These are phyloP conservation scores for Albugo candida DNA, from an alignment of 352 stramenopile genomes.

Conservation along the genomic window DNA sequence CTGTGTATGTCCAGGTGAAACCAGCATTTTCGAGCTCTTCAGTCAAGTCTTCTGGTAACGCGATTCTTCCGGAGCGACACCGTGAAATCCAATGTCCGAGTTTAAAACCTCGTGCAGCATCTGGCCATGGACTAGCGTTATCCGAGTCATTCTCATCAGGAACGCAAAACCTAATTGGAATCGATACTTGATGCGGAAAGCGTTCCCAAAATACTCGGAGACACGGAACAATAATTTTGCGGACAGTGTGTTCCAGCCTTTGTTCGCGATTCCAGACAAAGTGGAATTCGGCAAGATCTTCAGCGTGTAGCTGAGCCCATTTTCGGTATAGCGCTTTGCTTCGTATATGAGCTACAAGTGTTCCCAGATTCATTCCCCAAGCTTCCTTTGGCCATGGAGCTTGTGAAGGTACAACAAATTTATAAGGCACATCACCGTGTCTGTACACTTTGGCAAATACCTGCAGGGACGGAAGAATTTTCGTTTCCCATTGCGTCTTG, in stretches of 20 bases:
- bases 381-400: constrained; percentile 61
- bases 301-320: constrained; percentile 52
- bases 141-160: constrained; percentile 22
- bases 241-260: constrained; percentile 31
- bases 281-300: constrained; percentile 70
- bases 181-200: constrained; percentile 23
- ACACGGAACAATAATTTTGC: constrained; percentile 30
- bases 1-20: constrained; percentile 55
- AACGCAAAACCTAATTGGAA: constrained; percentile 55
- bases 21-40: constrained; percentile 35
- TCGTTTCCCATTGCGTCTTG: constrained; percentile 33
- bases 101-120: constrained; percentile 28
- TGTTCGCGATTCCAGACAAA: constrained; percentile 83
- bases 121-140: too few species aligned
- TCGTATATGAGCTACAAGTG: constrained; percentile 84
- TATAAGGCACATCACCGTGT: constrained; percentile 82
- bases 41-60: constrained; percentile 18
- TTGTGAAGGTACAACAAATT: constrained; percentile 74
- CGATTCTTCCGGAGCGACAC: constrained; percentile 23
- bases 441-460: constrained; percentile 68
- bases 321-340: constrained; percentile 36
- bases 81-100: constrained; percentile 60
- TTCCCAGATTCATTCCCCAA: constrained; percentile 73
- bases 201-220: constrained; percentile 25
- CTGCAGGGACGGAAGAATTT: constrained; percentile 61